Conservation (phyloP, 2,329 filamentous ascomycete genomes). For the Neonectria magnoliae region DNA sequence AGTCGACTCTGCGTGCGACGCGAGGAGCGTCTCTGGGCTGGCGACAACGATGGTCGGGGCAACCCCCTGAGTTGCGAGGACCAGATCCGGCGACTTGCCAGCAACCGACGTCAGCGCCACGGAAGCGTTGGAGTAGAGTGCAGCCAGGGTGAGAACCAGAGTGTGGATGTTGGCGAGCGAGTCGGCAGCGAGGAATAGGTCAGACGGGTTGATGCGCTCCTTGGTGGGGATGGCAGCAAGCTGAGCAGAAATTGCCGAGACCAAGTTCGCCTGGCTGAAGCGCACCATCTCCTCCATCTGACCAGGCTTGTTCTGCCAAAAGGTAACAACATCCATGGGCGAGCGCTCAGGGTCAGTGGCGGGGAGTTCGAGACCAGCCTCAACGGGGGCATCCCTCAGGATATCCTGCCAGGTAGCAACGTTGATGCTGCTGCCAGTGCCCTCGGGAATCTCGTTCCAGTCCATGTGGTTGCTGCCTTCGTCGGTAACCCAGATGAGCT, state of each 20-base stretch:
- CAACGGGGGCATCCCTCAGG: conserved; percentile 73
- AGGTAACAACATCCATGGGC: conserved; percentile 68
- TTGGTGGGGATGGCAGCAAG: conserved; percentile 78
- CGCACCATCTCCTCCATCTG: conserved; percentile 76
- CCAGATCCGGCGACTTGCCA: conserved; percentile 75
- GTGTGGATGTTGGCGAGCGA: conserved; percentile 83
- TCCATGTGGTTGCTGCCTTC: conserved; percentile 91
- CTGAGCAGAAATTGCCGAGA: conserved; percentile 84
- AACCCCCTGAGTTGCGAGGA: conserved; percentile 76
- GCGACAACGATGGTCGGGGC: conserved; percentile 86
- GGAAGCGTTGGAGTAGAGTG: conserved; percentile 85
- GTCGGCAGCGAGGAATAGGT: conserved; percentile 87
- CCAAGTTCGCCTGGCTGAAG: conserved; percentile 85
- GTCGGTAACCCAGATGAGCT: conserved; percentile 93
- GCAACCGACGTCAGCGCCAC: conserved; percentile 91
- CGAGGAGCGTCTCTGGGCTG: conserved; percentile 76
- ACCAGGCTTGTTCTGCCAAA: conserved; percentile 69
- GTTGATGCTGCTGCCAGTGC: conserved; percentile 77
- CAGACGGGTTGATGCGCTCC: conserved; percentile 77
- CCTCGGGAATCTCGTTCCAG: conserved; percentile 89
- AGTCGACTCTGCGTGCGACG: conserved; percentile 71
- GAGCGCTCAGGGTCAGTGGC: conserved; percentile 63
- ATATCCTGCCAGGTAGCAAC: conserved; percentile 96
- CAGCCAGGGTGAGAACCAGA: conserved; percentile 80
- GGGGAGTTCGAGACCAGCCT: conserved; percentile 71